A percentile compares a stretch with the other conserved stretches of the same genome.
Evolutionary conservation across 2,329 filamentous ascomycete species (phyloP).

Genomic region (Aspergillus ustus): DNA sequence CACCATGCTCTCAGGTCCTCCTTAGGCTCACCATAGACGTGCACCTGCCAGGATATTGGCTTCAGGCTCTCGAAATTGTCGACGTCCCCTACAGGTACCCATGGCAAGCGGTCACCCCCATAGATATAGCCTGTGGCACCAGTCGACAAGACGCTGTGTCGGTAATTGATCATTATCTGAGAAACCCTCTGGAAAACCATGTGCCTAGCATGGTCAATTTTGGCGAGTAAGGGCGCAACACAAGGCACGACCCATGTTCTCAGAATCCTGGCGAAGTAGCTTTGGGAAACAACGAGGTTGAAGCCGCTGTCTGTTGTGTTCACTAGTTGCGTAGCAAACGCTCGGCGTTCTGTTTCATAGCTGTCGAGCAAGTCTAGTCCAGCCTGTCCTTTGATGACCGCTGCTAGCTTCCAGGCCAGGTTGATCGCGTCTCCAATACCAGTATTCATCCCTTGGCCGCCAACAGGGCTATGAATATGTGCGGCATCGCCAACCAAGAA

Average conservation of each 20-base stretch:
- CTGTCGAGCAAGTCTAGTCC: slow-evolving; percentile 50
- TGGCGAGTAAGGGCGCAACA: slow-evolving; percentile 32
- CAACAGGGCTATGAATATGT: slow-evolving; percentile 60
- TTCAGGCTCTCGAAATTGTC: slow-evolving; percentile 35
- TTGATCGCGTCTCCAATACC: slow-evolving; percentile 61
- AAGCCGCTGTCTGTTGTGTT: slow-evolving; percentile 50
- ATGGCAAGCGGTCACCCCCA: slow-evolving; percentile 54
- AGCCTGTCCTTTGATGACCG: slow-evolving; percentile 47
- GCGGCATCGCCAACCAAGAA: slow-evolving; percentile 63
- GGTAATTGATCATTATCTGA: slow-evolving; percentile 51
- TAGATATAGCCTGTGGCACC: slow-evolving; percentile 42
- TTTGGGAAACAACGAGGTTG: slow-evolving; percentile 43
- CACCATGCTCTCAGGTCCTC: slow-evolving; percentile 31
- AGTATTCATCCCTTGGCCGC: slow-evolving; percentile 64
- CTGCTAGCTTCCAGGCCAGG: slow-evolving; percentile 59
- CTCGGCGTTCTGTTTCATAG: slow-evolving; percentile 54
- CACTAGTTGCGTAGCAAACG: slow-evolving; percentile 52
- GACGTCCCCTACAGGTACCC: slow-evolving; percentile 27
- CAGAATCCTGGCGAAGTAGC: slow-evolving; percentile 47
- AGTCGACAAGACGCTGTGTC: slow-evolving; percentile 43
- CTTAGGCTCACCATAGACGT: slow-evolving; percentile 32
- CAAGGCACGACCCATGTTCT: slow-evolving; percentile 47
- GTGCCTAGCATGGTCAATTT: slow-evolving; percentile 24
- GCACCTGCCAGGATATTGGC: slow-evolving; percentile 36
- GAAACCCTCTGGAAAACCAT: slow-evolving; percentile 44